Evolutionary conservation across 345 rosid species (phyloP), one percentile per base, ranked within the genome.

Genomic region (Camelina laxa): DNA sequence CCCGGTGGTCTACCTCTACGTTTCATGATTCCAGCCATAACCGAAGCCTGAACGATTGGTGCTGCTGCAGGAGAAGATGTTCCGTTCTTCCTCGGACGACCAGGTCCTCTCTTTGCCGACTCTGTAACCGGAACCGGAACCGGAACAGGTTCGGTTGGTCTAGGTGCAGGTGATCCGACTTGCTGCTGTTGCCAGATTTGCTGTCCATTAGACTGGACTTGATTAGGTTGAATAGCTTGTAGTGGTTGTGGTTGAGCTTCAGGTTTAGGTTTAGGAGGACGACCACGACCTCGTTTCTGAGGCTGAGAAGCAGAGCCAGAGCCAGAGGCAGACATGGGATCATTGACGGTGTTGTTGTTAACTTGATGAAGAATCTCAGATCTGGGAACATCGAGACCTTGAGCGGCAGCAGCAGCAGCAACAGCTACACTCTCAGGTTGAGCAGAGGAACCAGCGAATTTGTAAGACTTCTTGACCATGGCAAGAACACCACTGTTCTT

Each of bases 381-480:
- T 73, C 75, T 80, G 55, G 73, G 33, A 15, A 48, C 21, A 56
- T 33, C 51, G 7, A 54, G 48, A 69, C 44, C 38, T 2, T 67
- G 70, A 33, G 69, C 59, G 5, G 58, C 63, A 0, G 42, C 19
- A 4, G 78, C 73, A 12, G 77, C n/a, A 8, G 69, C 73, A 30
- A 51, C 48, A 49, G 69, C 80, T 0, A 42, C 22, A 27, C 19
- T 19, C 14, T 47, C 53, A 3, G 45, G 59, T 0, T 41, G 66
- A 31, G 47, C 42, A 31, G 64, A 7, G 2, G 63, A 21, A 38
- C 75, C 74, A 60, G 88, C 84, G 2, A 93, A 72, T 77, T 57
- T 82, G 82, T 91, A 94, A 30, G 93, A 87, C 33, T 85, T 91
- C 77, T 83, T 91, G 15, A 78, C 83, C 86, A 87, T 73, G 17